A percentile compares a stretch with the other conserved stretches of the same genome.
These are phyloP conservation scores for Aspergillus pseudotamarii DNA, from an alignment of 2,329 filamentous ascomycete species.

Conservation along the genomic window DNA sequence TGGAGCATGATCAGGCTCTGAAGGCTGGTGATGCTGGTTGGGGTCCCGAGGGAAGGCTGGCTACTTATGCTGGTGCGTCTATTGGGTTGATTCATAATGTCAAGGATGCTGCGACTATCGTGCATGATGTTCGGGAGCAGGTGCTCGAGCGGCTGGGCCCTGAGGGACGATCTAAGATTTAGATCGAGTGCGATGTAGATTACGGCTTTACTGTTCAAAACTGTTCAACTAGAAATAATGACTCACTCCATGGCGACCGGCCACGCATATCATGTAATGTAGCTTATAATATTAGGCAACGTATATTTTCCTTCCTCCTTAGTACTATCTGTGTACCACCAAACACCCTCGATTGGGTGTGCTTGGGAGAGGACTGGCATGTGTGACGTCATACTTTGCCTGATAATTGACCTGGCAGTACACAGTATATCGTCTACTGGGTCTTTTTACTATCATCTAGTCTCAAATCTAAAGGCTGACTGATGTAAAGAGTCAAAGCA, in stretches of 20 bases:
- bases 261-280: not conserved
- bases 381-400: not conserved
- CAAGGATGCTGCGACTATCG: slow-evolving; percentile 43
- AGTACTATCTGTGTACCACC: too few species aligned
- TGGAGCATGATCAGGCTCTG: slow-evolving; percentile 44
- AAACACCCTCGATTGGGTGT: too few species aligned
- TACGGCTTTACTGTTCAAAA: not conserved
- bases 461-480: too few species aligned
- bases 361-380: not conserved
- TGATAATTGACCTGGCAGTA: too few species aligned
- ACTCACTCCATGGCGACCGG: not conserved
- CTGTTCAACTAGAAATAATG: not conserved
- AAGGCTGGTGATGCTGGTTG: slow-evolving; percentile 49
- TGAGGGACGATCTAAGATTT: not conserved
- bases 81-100: slow-evolving; percentile 51
- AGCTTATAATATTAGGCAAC: not conserved
- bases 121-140: slow-evolving; percentile 26
- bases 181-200: not conserved
- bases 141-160: not conserved
- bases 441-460: too few species aligned
- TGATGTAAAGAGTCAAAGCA: too few species aligned
- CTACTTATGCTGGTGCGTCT: slow-evolving; percentile 54
- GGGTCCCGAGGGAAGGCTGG: slow-evolving; percentile 53
- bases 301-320: not conserved
- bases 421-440: too few species aligned